Evolutionary conservation across 257 asterid species (phyloP).

Genomic region (Solanum clarkiae): DNA sequence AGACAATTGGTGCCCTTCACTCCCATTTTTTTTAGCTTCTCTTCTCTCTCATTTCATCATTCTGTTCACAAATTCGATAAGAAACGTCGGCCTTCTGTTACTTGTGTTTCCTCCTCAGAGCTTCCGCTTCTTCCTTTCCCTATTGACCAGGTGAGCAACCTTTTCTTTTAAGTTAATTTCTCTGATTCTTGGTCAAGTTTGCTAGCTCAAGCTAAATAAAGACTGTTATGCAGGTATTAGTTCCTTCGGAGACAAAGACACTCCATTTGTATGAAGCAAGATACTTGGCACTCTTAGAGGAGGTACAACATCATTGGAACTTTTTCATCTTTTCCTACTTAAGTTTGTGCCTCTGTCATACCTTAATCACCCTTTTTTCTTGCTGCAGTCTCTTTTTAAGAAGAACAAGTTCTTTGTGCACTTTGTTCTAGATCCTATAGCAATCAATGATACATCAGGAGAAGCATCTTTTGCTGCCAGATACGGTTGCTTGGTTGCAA

Average conservation of each 20-base stretch:
- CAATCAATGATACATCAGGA: conserved; percentile 29
- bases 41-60: background rate
- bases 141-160: conserved; percentile 12
- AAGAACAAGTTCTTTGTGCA: conserved; percentile 62
- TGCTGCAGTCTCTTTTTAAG: conserved; percentile 41
- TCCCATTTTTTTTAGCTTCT: background rate
- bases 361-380: too few relatives aligned
- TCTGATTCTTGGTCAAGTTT: background rate
- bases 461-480: conserved; percentile 71
- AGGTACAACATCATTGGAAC: conserved; percentile 25
- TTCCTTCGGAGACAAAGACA: conserved; percentile 67
- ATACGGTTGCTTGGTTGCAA: conserved; percentile 58
- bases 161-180: background rate
- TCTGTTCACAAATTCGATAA: background rate
- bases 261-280: conserved; percentile 80
- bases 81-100: background rate
- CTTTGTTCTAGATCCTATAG: conserved; percentile 65
- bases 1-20: background rate
- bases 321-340: background rate
- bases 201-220: background rate
- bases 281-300: conserved; percentile 69
- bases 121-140: conserved; percentile 28
- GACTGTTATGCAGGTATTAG: conserved; percentile 35
- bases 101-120: background rate
- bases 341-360: too few relatives aligned